Conservation (phyloP, 441 rosid genomes). For the Adansonia rubrostipa region DNA sequence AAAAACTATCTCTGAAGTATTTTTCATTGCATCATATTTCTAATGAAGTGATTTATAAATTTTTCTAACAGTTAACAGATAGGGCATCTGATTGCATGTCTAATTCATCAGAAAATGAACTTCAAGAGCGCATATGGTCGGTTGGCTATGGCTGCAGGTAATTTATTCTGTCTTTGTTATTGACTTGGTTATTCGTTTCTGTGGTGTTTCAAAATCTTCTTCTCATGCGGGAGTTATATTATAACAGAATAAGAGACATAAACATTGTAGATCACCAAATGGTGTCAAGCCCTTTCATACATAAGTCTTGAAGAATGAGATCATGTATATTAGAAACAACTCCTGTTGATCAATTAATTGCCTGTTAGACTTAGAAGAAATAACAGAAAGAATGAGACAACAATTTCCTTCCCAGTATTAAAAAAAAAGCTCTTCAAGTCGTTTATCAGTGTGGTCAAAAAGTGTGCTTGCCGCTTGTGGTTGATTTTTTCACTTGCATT, state of each 20-base stretch:
- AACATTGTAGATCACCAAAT: constrained; percentile 1
- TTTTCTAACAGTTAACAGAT: constrained; percentile 54
- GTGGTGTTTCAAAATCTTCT: background rate
- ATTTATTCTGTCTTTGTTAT: constrained; percentile 25
- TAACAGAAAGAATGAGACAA: background rate
- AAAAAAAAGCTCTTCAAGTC: background rate
- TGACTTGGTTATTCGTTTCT: background rate
- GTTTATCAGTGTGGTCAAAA: background rate
- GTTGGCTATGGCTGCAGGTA: constrained; percentile 60
- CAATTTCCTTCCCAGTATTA: background rate
- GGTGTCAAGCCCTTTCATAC: background rate
- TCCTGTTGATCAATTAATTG: background rate
- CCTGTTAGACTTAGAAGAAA: constrained; percentile 7
- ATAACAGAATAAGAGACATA: background rate
- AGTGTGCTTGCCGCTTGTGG: background rate
- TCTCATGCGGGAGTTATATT: background rate
- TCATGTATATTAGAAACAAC: background rate
- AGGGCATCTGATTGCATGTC: constrained; percentile 54
- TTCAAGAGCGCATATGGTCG: constrained; percentile 59
- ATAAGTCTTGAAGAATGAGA: constrained; percentile 3
- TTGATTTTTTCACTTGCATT: background rate
- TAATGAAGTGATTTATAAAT: constrained; percentile 24
- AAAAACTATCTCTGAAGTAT: constrained; percentile 18
- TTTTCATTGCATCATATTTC: background rate
- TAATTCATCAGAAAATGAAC: constrained; percentile 61